Evolutionary conservation across 192 early-diverging fungal species (phyloP).

Genomic region (Chytriomyces confervae): DNA sequence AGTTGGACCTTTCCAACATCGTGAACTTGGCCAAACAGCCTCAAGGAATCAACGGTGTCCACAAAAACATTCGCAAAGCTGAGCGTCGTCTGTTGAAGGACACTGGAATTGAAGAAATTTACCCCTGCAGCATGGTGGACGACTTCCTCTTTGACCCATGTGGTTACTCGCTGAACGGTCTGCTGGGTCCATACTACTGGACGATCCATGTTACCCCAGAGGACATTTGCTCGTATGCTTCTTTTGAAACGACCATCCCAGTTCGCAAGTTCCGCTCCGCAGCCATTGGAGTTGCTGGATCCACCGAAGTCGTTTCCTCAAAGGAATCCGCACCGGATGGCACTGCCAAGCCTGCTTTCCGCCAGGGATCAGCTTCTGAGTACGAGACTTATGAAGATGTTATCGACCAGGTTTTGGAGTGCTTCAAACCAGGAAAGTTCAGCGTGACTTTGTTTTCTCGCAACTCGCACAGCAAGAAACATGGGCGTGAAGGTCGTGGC

Average conservation of each 20-base stretch:
- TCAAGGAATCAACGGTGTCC: conserved; percentile 15
- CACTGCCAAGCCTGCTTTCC: neutral
- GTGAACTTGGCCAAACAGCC: conserved; percentile 25
- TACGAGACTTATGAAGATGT: conserved; percentile 70
- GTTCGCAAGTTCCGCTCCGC: conserved; percentile 54
- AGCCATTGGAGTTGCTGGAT: neutral
- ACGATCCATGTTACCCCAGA: conserved; percentile 99
- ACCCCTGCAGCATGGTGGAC: conserved; percentile 82
- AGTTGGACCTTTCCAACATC: conserved; percentile 14
- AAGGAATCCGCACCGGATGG: conserved; percentile 9
- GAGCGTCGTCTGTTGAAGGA: conserved; percentile 57
- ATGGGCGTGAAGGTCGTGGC: conserved; percentile 37
- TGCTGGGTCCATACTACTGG: conserved; percentile 85
- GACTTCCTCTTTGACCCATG: conserved; percentile 95
- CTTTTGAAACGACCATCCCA: conserved; percentile 93
- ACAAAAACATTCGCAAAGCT: conserved; percentile 33
- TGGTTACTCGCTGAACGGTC: conserved; percentile 93
- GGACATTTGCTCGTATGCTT: conserved; percentile 97
- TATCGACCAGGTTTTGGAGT: conserved; percentile 74
- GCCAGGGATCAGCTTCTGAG: conserved; percentile 43
- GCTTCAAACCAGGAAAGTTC: conserved; percentile 83
- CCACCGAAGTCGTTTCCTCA: conserved; percentile 5
- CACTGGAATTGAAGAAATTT: conserved; percentile 82
- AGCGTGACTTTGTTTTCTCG: conserved; percentile 80
- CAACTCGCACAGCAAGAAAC: conserved; percentile 29